Evolutionary conservation across 2,329 filamentous ascomycete species (phyloP), one percentile per base, ranked within the genome.

Genomic region (Trichoderma guizhouense): DNA sequence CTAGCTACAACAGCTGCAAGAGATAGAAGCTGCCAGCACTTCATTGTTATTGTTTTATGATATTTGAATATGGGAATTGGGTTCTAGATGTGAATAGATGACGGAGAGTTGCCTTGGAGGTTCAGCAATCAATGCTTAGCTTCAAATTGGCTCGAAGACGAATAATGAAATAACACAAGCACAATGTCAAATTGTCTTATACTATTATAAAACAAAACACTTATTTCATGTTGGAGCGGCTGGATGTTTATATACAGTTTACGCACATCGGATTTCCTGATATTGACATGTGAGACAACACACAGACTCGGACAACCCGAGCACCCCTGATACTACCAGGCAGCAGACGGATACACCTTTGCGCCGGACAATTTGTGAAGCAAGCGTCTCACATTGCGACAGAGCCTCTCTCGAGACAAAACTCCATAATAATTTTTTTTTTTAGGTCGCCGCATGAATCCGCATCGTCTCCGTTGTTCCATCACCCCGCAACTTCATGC

Each of bases 1-100:
- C 78, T 78, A 34, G 74, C 74, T 36, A 73, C 79, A 61, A 80
- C 61, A 57, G 76, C 74, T 26, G 74, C 74, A 3, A 78, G 72
- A 2, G 77, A 77, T 51, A 81, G 73, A 32, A 81, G 61, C 47
- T 74, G 70, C 8, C 74, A 57, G 43, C 28, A 57, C 69, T 67
- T 57, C 51, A 68, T 63, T 53, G 8, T 58, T 28, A 65, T 30
- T 14, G n/a, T 24, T 21, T 12, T 53, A 12, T 24, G 11, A 53
- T 53, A 2, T 53, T 53, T 3, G 58, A 57, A 18, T n/a, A 28
- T 34, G 28, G 21, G 14, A 39, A 15, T 28, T 9, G 8, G n/a
- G 12, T 28, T 26, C 3, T 5, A 9, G 15, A 43, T 47, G 21
- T 6, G 7, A 53, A 30, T 28, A 3, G 14, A 28, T 9, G 28